These are phyloP conservation scores for Cicer bijugum DNA, from an alignment of 306 rosid genomes.

Conservation along the genomic window DNA sequence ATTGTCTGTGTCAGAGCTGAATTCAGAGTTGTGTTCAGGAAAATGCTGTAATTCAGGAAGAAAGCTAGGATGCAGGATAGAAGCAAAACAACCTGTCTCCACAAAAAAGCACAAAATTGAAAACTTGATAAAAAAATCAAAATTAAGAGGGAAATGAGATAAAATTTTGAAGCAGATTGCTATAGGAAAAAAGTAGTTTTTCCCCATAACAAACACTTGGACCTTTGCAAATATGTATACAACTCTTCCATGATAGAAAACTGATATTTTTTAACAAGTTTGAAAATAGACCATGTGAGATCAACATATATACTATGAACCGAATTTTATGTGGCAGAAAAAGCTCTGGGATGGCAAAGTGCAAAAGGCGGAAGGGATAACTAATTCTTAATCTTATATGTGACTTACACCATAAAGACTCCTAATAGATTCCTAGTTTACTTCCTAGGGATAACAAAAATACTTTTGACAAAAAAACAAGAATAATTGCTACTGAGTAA, in stretches of 20 bases:
- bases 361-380: neutral
- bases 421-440: slow-evolving; percentile 19
- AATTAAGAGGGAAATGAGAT: slow-evolving; percentile 1
- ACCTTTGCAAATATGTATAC: neutral
- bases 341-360: neutral
- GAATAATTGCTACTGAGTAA: slow-evolving; percentile 11
- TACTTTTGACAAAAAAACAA: neutral
- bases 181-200: slow-evolving; percentile 12
- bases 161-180: slow-evolving; percentile 1
- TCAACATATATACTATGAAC: neutral
- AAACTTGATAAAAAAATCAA: slow-evolving; percentile 26
- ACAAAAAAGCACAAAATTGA: neutral
- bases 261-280: neutral
- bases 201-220: neutral
- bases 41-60: slow-evolving; percentile 84
- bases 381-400: neutral
- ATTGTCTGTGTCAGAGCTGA: slow-evolving; percentile 83
- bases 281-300: slow-evolving; percentile 3
- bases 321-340: neutral
- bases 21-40: slow-evolving; percentile 86
- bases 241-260: neutral
- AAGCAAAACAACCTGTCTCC: slow-evolving; percentile 67
- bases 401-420: slow-evolving; percentile 29
- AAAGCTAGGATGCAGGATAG: slow-evolving; percentile 78
- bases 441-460: slow-evolving; percentile 4